Percentiles rank a stretch among this genome's conserved stretches.
phyloP scores from a whole-genome alignment of 2,329 filamentous ascomycete species.

The Talaromyces sp. region DNA sequence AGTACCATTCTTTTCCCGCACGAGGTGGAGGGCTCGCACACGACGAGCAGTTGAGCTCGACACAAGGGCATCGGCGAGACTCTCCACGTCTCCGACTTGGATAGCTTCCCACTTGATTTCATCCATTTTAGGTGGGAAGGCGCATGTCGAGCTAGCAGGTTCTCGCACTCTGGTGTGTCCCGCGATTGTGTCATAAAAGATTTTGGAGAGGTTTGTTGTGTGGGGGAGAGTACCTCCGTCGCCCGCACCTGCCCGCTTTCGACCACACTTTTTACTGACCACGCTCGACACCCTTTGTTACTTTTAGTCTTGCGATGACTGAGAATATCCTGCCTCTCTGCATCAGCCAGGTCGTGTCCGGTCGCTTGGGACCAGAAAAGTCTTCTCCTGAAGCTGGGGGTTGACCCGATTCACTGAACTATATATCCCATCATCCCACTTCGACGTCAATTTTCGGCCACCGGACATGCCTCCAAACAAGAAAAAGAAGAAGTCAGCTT shows the following conservation, averaged over 20 bases:
- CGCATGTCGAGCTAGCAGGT: slow-evolving; percentile 21
- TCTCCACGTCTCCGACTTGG: slow-evolving; percentile 35
- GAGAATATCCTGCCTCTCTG: neutral
- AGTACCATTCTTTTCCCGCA: slow-evolving; percentile 40
- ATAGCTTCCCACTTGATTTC: slow-evolving; percentile 41
- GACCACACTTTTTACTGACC: neutral
- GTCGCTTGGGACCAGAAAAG: neutral
- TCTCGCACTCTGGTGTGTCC: slow-evolving; percentile 17
- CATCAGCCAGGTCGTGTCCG: neutral
- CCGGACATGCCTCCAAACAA: slow-evolving; percentile 60
- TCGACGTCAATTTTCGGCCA: neutral
- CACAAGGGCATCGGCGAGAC: slow-evolving; percentile 33
- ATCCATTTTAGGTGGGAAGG: slow-evolving; percentile 34
- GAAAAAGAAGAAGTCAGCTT: slow-evolving; percentile 87
- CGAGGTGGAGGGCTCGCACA: slow-evolving; percentile 36
- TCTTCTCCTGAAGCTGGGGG: neutral
- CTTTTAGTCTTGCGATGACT: neutral
- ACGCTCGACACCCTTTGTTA: neutral
- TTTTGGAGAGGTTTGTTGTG: slow-evolving; percentile 25
- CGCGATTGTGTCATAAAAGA: slow-evolving; percentile 30
- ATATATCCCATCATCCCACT: neutral
- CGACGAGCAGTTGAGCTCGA: slow-evolving; percentile 39
- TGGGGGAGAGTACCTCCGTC: slow-evolving; percentile 17
- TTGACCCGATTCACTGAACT: neutral
- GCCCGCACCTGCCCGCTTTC: slow-evolving; percentile 16